phyloP scores from a whole-genome alignment of 495 filamentous ascomycete genomes.

The Tuber calosporum region DNA sequence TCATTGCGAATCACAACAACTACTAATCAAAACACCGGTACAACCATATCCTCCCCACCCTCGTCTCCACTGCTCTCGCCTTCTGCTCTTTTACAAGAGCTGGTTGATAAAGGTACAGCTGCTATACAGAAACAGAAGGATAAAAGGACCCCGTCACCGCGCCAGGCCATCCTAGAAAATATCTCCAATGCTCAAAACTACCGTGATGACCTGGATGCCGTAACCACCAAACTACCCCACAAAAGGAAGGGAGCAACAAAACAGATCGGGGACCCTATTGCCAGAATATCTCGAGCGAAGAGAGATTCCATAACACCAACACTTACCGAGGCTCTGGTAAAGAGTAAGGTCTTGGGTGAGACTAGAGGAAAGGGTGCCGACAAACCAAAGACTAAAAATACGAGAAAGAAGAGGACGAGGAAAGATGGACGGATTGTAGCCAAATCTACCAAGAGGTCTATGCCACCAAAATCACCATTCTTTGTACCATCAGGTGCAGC shows the following conservation, averaged over 20 bases:
- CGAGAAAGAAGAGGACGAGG: constrained; percentile 11
- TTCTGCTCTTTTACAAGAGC: neutral
- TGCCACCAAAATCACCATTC: constrained; percentile 21
- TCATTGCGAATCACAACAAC: neutral
- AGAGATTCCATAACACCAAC: neutral
- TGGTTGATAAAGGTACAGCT: neutral
- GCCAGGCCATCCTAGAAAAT: neutral
- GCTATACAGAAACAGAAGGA: neutral
- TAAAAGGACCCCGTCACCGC: neutral
- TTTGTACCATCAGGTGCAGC: constrained; percentile 8
- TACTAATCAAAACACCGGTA: neutral
- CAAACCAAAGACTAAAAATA: constrained; percentile 7
- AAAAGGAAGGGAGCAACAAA: neutral
- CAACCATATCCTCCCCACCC: neutral
- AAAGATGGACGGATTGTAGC: constrained; percentile 25
- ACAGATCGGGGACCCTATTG: neutral
- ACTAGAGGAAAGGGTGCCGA: neutral
- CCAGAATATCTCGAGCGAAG: neutral
- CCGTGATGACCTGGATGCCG: neutral
- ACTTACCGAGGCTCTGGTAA: neutral
- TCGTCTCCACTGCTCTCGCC: constrained; percentile 1
- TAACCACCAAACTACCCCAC: neutral
- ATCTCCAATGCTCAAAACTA: neutral
- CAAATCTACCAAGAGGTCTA: constrained; percentile 19
- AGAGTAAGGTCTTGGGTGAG: neutral